Evolutionary conservation across 2,329 filamentous ascomycete species (phyloP), one percentile per base, ranked within the genome.

Genomic region (Dothideomycetes sp.): DNA sequence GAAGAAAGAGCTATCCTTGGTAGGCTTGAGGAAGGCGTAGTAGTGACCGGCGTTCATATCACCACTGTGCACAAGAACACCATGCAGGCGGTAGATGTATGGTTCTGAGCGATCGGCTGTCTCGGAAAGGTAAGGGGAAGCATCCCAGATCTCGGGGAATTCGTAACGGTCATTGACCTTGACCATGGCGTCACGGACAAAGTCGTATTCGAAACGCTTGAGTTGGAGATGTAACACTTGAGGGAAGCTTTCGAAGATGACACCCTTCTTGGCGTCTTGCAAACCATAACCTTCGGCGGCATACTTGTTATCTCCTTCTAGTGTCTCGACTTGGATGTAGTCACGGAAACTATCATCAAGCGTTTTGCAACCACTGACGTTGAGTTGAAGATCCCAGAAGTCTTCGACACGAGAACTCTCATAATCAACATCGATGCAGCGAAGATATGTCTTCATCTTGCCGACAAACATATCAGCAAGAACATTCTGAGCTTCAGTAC

Each of bases 301-400:
- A 58, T 98, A 98, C 61, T 96, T 94, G 68, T 98, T 98, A 60
- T 98, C 93, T 28, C 91, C 91, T 51, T 96, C 88, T 62, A 98
- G 81, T 23, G 88, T 94, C 63, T 98, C 91, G 24, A 95, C 89
- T 55, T 94, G 82, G 51, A 98, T 82, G 59, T 98, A 98, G 62
- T 96, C 88, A 57, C 80, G 80, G 69, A 98, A 96, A 57, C 89
- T 96, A 54, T 93, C 87, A 48, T 94, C 82, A 22, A 98, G 69
- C 47, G 84, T 89, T 65, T 85, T 87, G 70, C 94, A 95, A 22
- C 87, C 88, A 48, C 84, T 83, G 36, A 98, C 93, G 51, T 96
- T 98, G 51, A 98, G 76, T 60, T 98, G 91, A 45, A 98, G 85
- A 59, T 98, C 91, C 91, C 91, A 98, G 61, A 95, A 98, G 53